Conservation (phyloP, 129 eudicot species). For the Logfia minima region DNA sequence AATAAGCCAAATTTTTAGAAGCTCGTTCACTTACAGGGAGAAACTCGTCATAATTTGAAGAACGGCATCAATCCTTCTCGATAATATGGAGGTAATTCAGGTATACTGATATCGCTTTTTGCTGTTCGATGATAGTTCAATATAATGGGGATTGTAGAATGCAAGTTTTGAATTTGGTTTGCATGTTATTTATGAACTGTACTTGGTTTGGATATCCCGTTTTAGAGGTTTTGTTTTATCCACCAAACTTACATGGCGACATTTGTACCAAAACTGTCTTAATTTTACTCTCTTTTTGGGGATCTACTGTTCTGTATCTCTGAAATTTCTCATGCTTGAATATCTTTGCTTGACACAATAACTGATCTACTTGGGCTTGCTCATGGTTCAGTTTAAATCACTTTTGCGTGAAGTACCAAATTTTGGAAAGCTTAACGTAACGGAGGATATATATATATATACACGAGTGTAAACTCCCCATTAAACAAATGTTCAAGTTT, state of each 20-base stretch:
- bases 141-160: slow-evolving; percentile 16
- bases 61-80: slow-evolving; percentile 4
- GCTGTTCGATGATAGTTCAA: not conserved
- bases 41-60: slow-evolving; percentile 4
- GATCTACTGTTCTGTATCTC: not conserved
- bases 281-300: not conserved
- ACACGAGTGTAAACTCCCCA: no score
- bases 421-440: no score
- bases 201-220: slow-evolving; percentile 14
- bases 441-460: no score
- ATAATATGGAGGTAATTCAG: slow-evolving; percentile 19
- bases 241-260: slow-evolving; percentile 11
- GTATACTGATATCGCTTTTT: not conserved
- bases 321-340: not conserved
- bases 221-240: slow-evolving; percentile 18
- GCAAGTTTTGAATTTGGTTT: slow-evolving; percentile 35
- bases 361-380: not conserved
- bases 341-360: slow-evolving; percentile 3
- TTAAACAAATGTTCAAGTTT: no score
- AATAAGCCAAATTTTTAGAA: slow-evolving; percentile 4
- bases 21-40: not conserved
- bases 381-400: not conserved
- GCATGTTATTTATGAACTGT: slow-evolving; percentile 9
- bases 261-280: slow-evolving; percentile 15
- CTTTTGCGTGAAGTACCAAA: not conserved